Evolutionary conservation across 805 yeast genomes (phyloP).

Genomic region (Trichomonascus vanleenenianus): DNA sequence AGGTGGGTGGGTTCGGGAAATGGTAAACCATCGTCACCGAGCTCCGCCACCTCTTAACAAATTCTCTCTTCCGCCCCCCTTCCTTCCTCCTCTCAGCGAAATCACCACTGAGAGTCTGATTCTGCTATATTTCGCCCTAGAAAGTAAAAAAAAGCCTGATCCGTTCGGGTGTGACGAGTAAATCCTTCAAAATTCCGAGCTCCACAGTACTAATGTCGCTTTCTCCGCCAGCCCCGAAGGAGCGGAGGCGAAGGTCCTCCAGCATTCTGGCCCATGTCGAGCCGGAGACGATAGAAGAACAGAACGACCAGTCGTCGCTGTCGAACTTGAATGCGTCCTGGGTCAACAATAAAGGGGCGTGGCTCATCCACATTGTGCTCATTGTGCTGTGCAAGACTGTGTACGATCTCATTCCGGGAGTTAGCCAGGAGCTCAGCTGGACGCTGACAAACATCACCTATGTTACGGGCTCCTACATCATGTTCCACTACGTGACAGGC

Average conservation of each 20-base stretch:
- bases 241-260: constrained; percentile 66
- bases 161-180: too few species aligned
- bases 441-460: constrained; percentile 86
- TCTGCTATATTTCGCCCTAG: neutral
- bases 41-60: too few species aligned
- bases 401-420: constrained; percentile 73
- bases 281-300: constrained; percentile 87
- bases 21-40: too few species aligned
- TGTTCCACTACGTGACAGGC: constrained; percentile 96
- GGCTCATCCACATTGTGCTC: constrained; percentile 86
- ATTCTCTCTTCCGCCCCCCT: too few species aligned
- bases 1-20: too few species aligned
- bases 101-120: neutral
- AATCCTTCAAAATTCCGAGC: too few species aligned
- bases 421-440: constrained; percentile 83
- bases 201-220: constrained; percentile 5
- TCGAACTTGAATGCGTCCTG: constrained; percentile 92
- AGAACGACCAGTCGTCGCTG: constrained; percentile 80
- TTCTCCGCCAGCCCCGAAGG: constrained; percentile 3
- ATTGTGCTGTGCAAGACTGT: constrained; percentile 66
- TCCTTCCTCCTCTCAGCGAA: too few species aligned
- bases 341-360: constrained; percentile 93
- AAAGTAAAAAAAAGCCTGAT: neutral
- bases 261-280: constrained; percentile 86
- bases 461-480: constrained; percentile 83